Conservation (phyloP, 192 early-diverging fungal genomes). For the Coemansia sp. region DNA sequence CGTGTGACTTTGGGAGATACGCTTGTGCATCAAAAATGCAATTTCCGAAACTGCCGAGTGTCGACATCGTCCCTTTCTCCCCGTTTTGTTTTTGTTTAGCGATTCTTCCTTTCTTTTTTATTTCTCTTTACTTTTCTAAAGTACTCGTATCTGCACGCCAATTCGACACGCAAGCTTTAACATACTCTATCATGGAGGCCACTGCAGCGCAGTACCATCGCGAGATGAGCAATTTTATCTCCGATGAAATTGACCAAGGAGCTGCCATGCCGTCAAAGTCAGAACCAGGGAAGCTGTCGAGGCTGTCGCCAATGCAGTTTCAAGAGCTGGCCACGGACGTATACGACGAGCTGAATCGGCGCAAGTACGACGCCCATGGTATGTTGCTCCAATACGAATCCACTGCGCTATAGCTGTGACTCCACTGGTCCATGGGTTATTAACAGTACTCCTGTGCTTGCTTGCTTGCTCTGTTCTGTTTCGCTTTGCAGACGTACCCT, state of each 20-base stretch:
- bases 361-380: conserved; percentile 43
- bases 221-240: conserved; percentile 54
- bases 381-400: background rate
- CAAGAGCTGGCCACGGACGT: conserved; percentile 96
- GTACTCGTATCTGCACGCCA: background rate
- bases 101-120: too few species aligned
- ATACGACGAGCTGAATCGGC: conserved; percentile 88
- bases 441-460: background rate
- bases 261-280: conserved; percentile 28
- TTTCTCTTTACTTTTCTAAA: background rate
- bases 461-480: conserved; percentile 6
- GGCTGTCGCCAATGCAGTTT: conserved; percentile 83
- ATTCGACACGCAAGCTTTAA: too few species aligned
- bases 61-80: background rate
- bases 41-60: too few species aligned
- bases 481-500: conserved; percentile 62
- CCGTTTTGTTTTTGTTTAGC: background rate
- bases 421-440: background rate
- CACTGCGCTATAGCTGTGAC: background rate
- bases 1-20: background rate
- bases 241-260: conserved; percentile 48
- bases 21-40: background rate
- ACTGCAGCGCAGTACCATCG: conserved; percentile 54
- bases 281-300: conserved; percentile 69
- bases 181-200: conserved; percentile 36